Base-by-base conservation (phyloP, 2,329 filamentous ascomycete genomes). In the Diaporthe nobilis region DNA sequence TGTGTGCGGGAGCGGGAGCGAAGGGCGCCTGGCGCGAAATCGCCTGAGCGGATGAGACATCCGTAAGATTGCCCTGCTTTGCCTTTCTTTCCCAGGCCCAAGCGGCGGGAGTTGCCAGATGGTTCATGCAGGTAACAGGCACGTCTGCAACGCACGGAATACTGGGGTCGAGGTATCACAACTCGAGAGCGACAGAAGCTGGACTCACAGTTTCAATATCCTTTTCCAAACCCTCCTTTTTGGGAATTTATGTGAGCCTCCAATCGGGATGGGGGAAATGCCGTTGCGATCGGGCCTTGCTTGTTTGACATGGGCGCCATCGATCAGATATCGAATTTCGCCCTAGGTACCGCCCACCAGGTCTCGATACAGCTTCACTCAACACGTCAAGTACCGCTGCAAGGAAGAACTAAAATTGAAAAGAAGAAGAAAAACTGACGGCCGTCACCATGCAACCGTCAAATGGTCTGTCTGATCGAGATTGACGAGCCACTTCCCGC, bases 401-500 rank as follows among this genome's bases (percentile, higher is more conserved):
- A 8, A 39, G 34, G 25, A 67, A n/a, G 25, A n/a, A 34, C 49
- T 47, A n/a, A 37, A 28, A 65, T 22, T 17, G 17, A 49, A 47
- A 34, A 37, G 37, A 51, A n/a, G 25, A 31, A 51, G 25, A 51
- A 67, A 39, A 37, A 12, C 37, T 37, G 65, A 39, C 65, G 65
- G 65, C 49, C 65, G 47, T 68, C 65, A 68, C 65, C 65, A 68
- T 68, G 65, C 65, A 68, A 39, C 65, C 65, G n/a, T 13, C 65
- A 68, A 68, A 68, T 68, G 65, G 65, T 67, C 44, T 67, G 61
- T 68, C 20, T 68, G 65, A 68, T 53, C 34, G 65, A 53, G 65
- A 53, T 68, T 68, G 47, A 53, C 65, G 49, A 68, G 34, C 31
- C 6, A 10, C 22, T 7, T 39, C 20, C 31, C 22, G 20, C 34